Evolutionary conservation across 106 monocot species (phyloP).

Genomic region (Dendrobium officinale): DNA sequence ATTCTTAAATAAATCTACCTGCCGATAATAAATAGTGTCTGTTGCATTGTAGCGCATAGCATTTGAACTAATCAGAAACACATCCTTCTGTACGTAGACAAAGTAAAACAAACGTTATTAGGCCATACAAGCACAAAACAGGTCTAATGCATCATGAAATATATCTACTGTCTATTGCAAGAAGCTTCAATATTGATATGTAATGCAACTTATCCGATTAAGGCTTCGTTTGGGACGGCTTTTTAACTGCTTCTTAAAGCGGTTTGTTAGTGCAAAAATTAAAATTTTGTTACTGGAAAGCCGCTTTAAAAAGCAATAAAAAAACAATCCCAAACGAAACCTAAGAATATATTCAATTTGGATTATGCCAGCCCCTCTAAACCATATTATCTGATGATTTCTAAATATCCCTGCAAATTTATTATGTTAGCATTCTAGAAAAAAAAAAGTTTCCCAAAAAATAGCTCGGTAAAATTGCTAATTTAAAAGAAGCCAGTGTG

Average conservation of each 20-base stretch:
- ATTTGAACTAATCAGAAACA: slow-evolving; percentile 59
- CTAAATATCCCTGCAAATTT: not conserved
- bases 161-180: not conserved
- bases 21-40: slow-evolving; percentile 52
- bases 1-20: slow-evolving; percentile 23
- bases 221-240: no score
- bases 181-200: not conserved
- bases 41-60: slow-evolving; percentile 71
- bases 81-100: slow-evolving; percentile 42
- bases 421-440: not conserved
- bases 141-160: not conserved
- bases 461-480: not conserved
- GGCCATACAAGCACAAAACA: not conserved
- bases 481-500: not conserved
- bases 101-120: not conserved
- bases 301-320: no score
- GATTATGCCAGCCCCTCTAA: not conserved
- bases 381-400: not conserved
- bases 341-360: not conserved
- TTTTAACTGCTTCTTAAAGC: no score
- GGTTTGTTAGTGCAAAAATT: no score
- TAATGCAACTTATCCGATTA: not conserved
- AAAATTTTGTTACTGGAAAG: no score
- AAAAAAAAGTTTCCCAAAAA: not conserved
- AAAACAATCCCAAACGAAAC: no score